Evolutionary conservation across 164 flowering plant genomes (phyloP).

Genomic region (Taxillus chinensis): DNA sequence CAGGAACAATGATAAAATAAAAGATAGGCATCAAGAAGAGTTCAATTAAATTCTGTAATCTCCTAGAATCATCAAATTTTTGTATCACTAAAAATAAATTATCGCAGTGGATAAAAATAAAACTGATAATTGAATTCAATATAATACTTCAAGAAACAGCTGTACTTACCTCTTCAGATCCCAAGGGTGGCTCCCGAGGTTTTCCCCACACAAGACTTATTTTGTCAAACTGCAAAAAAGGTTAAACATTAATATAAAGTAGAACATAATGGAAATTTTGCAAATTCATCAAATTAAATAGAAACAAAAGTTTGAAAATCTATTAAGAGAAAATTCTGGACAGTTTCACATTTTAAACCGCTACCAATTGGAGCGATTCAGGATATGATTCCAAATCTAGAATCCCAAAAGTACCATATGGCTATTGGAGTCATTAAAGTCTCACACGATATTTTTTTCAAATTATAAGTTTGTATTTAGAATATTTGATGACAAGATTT

Average conservation of each 20-base stretch:
- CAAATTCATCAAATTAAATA: neutral
- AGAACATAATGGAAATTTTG: neutral
- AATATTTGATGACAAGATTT: no score
- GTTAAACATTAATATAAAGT: slow-evolving; percentile 2
- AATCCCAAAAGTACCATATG: no score
- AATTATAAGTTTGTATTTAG: no score
- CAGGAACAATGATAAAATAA: neutral
- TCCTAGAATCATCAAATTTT: neutral
- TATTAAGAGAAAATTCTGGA: no score
- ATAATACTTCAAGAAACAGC: neutral
- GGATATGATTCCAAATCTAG: no score
- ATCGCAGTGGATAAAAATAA: neutral
- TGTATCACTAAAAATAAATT: neutral
- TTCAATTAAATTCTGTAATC: neutral
- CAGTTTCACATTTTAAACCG: no score
- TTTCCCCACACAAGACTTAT: slow-evolving; percentile 85
- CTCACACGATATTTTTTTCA: no score
- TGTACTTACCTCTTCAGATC: slow-evolving; percentile 61
- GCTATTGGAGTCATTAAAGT: no score
- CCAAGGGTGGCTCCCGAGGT: slow-evolving; percentile 79
- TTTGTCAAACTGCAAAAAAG: slow-evolving; percentile 68
- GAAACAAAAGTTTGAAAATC: no score
- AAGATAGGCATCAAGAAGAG: neutral
- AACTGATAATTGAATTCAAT: neutral
- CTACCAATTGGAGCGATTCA: no score